Percentiles rank a stretch among this genome's conserved stretches.
Evolutionary conservation across 1,139 yeast genomes (phyloP).

Genomic region (Hemisphaericaspora xylofermentans): DNA sequence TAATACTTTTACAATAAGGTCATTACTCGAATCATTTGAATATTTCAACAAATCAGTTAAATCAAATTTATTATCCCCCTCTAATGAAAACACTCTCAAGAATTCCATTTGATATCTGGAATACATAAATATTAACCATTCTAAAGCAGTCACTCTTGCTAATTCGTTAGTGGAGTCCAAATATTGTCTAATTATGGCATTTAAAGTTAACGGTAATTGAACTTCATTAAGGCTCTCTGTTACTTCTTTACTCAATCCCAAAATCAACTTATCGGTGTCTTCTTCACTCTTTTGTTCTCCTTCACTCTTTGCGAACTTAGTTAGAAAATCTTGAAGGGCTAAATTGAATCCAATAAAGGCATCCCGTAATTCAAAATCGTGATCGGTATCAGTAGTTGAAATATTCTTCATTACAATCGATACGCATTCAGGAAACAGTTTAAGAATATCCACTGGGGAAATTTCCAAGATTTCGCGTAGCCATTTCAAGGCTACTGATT

Average conservation of each 20-base stretch:
- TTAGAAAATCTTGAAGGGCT: constrained; percentile 34
- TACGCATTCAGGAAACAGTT: constrained; percentile 50
- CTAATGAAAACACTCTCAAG: constrained; percentile 42
- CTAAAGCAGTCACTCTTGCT: constrained; percentile 81
- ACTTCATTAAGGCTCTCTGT: constrained; percentile 43
- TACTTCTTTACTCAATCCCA: constrained; percentile 40
- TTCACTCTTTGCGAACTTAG: constrained; percentile 22
- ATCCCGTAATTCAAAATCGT: constrained; percentile 40
- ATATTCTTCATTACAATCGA: constrained; percentile 38
- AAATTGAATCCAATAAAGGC: constrained; percentile 37
- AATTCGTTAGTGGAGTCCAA: constrained; percentile 57
- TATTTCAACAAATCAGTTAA: constrained; percentile 79
- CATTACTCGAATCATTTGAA: constrained; percentile 81
- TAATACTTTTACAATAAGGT: constrained; percentile 76
- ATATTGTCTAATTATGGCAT: constrained; percentile 38
- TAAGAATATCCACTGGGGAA: constrained; percentile 73
- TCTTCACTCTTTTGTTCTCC: constrained; percentile 9
- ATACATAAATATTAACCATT: constrained; percentile 87
- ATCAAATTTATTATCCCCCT: constrained; percentile 47
- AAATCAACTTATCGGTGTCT: constrained; percentile 18
- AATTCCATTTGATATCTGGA: constrained; percentile 66
- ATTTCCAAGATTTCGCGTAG: constrained; percentile 69
- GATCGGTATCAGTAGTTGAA: constrained; percentile 37
- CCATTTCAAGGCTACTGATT: constrained; percentile 82
- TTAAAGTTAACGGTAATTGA: constrained; percentile 36